phyloP scores from a whole-genome alignment of 2,329 filamentous ascomycete genomes.

The Pseudocercospora macadamiae region DNA sequence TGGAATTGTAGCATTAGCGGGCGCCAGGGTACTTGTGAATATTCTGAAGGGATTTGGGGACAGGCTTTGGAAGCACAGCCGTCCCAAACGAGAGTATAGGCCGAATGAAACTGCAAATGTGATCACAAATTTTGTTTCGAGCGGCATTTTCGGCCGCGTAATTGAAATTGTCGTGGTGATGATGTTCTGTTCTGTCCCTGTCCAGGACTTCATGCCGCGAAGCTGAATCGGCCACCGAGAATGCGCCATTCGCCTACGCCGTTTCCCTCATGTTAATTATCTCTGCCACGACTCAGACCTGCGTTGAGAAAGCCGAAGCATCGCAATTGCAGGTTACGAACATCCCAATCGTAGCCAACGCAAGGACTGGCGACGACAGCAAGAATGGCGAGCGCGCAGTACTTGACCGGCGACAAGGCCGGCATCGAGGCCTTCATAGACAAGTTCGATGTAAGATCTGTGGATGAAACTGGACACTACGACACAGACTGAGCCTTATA shows the following conservation, averaged over 20 bases:
- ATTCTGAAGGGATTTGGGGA: neutral
- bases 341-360: neutral
- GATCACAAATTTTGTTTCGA: too few species aligned
- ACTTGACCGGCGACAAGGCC: slow-evolving; percentile 77
- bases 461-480: neutral
- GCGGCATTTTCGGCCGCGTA: too few species aligned
- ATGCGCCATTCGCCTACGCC: neutral
- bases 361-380: slow-evolving; percentile 24
- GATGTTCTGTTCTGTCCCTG: neutral
- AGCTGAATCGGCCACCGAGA: neutral
- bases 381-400: slow-evolving; percentile 34
- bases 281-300: neutral
- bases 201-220: neutral
- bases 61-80: neutral
- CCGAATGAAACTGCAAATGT: too few species aligned
- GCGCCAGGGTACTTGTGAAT: neutral
- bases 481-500: slow-evolving; percentile 42
- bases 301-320: too few species aligned
- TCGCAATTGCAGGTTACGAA: too few species aligned
- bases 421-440: slow-evolving; percentile 83
- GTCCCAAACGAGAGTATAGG: neutral
- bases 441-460: slow-evolving; percentile 76
- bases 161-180: too few species aligned
- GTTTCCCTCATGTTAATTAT: neutral
- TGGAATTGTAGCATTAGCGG: slow-evolving; percentile 6